Evolutionary conservation across 495 filamentous ascomycete species (phyloP), one percentile per base, ranked within the genome.

Genomic region (Trichocladium uniseriatum): DNA sequence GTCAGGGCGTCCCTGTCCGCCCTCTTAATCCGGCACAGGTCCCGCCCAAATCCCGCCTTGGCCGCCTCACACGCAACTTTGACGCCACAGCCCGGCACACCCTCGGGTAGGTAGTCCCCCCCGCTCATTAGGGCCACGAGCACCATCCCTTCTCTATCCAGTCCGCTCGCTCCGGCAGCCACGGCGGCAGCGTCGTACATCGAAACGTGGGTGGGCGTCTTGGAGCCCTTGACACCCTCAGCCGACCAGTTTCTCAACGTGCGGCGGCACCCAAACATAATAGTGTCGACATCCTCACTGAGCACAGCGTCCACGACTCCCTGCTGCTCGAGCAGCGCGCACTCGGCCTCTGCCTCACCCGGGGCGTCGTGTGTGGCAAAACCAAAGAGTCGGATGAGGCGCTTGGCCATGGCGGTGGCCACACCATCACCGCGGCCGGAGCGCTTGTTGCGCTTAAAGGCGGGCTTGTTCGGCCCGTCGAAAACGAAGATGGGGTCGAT

Each of bases 321-420:
- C 24, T 81, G 77, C 48, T 77, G 75, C 62, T 99, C 90, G 16
- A 99, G 64, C 2, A 89, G 65, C 0, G 94, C 92, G 51, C 94
- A 97, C 68, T 99, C 94, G 0, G 94, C 94, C 59, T 99, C 94
- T 1, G 94, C 94, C 59, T 99, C 94, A 13, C 92, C 94, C 0
- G 92, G 94, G 1, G 94, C 94, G 56, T 83, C 80, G 63, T 96
- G 88, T 38, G 79, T 78, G 1, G 83, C 79, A 56, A 95, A 91
- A 9, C 84, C 88, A 65, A 97, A 95, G 5, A 88, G 69, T 42
- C 83, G 80, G 7, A 98, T 80, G 5, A 96, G 67, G 40, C 85
- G 80, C 63, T 95, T 90, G 2, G 80, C 83, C 45, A 82, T 79
- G 48, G 83, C 74, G 5, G 78, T 61, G 52, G 75, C 54, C 53